Conservation (phyloP, 352 stramenopile species). For the Globisporangium cylindrosporum region DNA sequence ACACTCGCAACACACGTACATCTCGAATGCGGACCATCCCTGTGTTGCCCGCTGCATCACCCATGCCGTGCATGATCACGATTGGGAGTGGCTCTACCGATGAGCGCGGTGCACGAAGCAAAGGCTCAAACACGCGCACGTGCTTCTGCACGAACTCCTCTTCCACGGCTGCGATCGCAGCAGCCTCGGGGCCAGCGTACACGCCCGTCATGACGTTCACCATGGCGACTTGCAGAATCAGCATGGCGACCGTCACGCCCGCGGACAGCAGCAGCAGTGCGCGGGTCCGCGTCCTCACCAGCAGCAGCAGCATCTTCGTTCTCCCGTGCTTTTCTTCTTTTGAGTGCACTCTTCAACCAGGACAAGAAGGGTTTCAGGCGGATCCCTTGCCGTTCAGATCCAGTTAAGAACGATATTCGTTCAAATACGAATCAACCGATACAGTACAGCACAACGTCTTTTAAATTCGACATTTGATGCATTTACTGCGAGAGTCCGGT, state of each 20-base stretch:
- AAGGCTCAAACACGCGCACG: constrained; percentile 32
- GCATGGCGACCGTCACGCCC: constrained; percentile 33
- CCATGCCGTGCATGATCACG: constrained; percentile 93
- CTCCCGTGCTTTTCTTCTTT: constrained; percentile 1
- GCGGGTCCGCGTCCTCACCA: constrained; percentile 24
- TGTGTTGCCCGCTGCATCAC: constrained; percentile 89
- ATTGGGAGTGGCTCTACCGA: constrained; percentile 43
- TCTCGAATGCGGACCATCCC: constrained; percentile 87
- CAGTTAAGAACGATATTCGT: background rate
- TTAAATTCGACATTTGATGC: background rate
- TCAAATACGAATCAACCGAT: background rate
- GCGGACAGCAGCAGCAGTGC: constrained; percentile 36
- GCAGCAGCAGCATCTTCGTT: constrained; percentile 4
- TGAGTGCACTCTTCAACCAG: constrained; percentile 28
- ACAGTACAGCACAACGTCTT: background rate
- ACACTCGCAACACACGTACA: constrained; percentile 23
- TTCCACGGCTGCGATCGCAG: background rate
- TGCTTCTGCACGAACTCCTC: constrained; percentile 5
- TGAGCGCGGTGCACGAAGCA: constrained; percentile 10
- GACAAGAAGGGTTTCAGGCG: background rate
- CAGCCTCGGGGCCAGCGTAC: constrained; percentile 28
- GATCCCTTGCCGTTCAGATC: background rate
- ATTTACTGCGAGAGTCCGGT: background rate
- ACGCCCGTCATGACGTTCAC: constrained; percentile 36
- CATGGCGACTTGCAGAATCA: constrained; percentile 49